Evolutionary conservation across 805 yeast genomes (phyloP), one percentile per base, ranked within the genome.

Genomic region (Ogataea trehaloabstinens): DNA sequence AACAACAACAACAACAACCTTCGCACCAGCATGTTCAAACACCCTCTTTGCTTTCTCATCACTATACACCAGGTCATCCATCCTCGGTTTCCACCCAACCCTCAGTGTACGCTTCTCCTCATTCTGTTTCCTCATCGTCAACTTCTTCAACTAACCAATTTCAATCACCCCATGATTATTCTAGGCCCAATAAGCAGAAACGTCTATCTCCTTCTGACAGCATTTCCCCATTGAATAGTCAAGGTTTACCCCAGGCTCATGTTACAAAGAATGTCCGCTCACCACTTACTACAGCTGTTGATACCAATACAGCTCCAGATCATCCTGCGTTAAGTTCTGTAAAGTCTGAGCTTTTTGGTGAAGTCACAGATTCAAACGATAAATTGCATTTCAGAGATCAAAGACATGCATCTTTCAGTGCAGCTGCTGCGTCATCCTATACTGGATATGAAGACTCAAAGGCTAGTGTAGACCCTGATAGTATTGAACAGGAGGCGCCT

Each of bases 371-470:
- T 13, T 30, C 22, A 7, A 16, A 11, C 7, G 19, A 11, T 18
- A 42, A 42, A 24, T 21, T 43, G 22, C 24, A 40, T 13, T 60
- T 48, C 33, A 54, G 61, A 46, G 51, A 60, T 35, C 58, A 64
- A 19, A 65, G 81, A 13, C 80, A 76, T 55, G 73, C 71, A 6
- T 80, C 85, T n/a, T 80, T 76, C 53, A 74, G 81, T 3, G 88
- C 88, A 0, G 77, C 82, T 1, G 67, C 80, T 11, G 75, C 82
- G 1, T 60, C 70, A 5, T 74, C 85, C 0, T 82, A 83, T 52
- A 70, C 82, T 1, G 73, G 73, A n/a, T 53, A 41, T 20, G 51
- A 49, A 30, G 38, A 33, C 3, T 19, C 28, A 12, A 40, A 34
- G 4, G 34, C 36, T 16, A 38, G 41, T 21, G 37, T 37, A 17